Percentiles rank a stretch among this genome's conserved stretches.
These are phyloP conservation scores for Naganishia vishniacii DNA, from an alignment of 768 basidiomycete genomes.

Conservation along the genomic window DNA sequence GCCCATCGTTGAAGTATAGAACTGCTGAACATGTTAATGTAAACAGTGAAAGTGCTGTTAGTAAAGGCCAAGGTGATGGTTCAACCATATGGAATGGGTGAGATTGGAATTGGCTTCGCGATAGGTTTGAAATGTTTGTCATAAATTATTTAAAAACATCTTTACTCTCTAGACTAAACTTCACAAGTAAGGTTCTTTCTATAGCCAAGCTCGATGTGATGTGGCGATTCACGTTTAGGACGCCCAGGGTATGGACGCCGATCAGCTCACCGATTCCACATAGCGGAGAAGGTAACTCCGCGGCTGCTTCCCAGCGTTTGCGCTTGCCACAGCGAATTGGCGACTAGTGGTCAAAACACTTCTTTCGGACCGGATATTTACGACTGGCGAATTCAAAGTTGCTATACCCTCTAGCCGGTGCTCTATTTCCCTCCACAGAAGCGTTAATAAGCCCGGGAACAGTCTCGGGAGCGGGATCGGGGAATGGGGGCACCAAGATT, in stretches of 20 bases:
- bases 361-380: no score
- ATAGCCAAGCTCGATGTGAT: no score
- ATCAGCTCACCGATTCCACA: no score
- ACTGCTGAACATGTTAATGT: slow-evolving; percentile 15
- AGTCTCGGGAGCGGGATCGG: no score
- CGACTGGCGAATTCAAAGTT: no score
- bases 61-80: slow-evolving; percentile 14
- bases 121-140: slow-evolving; percentile 3
- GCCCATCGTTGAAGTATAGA: slow-evolving; percentile 15
- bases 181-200: slow-evolving; percentile 9
- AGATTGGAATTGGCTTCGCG: slow-evolving; percentile 11
- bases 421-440: background rate
- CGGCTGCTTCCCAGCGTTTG: no score
- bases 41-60: slow-evolving; percentile 5
- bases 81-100: slow-evolving; percentile 13
- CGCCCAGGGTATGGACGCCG: no score
- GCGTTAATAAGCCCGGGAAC: slow-evolving; percentile 2
- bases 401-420: background rate
- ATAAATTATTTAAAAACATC: background rate
- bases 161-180: background rate
- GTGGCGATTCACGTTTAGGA: no score
- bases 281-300: no score
- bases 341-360: no score
- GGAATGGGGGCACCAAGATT: no score
- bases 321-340: no score